phyloP scores from a whole-genome alignment of 148 eudicot genomes.

The Pouteria glomerata region DNA sequence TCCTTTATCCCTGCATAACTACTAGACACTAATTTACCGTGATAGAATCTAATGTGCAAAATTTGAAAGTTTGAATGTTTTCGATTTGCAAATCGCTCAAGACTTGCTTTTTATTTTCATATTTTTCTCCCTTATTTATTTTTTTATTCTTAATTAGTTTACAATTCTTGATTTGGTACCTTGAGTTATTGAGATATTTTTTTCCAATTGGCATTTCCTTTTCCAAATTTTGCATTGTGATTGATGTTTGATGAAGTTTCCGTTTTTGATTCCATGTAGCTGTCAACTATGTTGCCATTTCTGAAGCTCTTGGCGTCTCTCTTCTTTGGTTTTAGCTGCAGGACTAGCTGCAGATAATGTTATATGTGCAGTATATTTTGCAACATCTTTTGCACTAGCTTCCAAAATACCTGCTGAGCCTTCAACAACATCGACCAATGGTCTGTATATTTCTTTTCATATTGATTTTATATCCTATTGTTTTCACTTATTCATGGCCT shows the following conservation, averaged over 20 bases:
- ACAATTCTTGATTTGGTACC: background rate
- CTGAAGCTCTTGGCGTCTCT: conserved; percentile 40
- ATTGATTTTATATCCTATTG: no score
- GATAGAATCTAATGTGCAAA: background rate
- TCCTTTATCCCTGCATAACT: background rate
- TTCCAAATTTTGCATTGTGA: background rate
- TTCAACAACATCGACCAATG: conserved; percentile 36
- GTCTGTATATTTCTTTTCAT: conserved; percentile 28
- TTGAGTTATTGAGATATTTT: background rate
- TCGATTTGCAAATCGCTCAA: no score
- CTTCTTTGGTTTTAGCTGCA: conserved; percentile 73
- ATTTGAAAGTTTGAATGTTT: background rate
- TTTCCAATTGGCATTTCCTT: background rate
- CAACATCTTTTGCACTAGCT: conserved; percentile 75
- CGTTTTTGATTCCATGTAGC: conserved; percentile 43
- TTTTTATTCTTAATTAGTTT: background rate
- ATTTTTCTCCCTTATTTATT: background rate
- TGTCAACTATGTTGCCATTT: conserved; percentile 85
- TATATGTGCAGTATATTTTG: conserved; percentile 88
- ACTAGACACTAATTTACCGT: background rate
- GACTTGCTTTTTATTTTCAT: background rate
- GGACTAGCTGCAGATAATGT: conserved; percentile 99
- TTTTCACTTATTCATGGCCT: no score
- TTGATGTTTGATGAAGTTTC: conserved; percentile 11
- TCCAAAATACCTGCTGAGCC: conserved; percentile 78